Base-by-base conservation (phyloP, 2,329 filamentous ascomycete genomes). In the Cyphellophora europaea region DNA sequence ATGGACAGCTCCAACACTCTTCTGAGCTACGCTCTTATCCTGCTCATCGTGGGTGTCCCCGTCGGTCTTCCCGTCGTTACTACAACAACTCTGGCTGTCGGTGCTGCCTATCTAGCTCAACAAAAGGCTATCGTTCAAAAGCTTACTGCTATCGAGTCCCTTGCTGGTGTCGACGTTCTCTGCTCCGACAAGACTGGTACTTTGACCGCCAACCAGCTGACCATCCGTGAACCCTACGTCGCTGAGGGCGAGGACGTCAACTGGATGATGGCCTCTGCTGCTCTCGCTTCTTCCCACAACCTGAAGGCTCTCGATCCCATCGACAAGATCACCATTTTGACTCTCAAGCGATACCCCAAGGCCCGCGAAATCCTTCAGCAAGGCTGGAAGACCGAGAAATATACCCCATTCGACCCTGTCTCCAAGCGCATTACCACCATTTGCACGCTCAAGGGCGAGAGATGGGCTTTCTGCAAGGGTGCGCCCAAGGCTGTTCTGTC, bases 151-250 rank as follows among this genome's bases (percentile, higher is more conserved):
- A 85, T 85, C 46, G 80, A 85, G 62, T 85, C 80, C 33, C 69
- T 82, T 42, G 78, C 78, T 54, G 76, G 79, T 73, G 80, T 84
- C 45, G 79, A 85, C 53, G 76, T 85, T 51, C 76, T 85, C 47
- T 86, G 81, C 69, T 85, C 81, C 51, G 81, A 86, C 65, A 85
- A 86, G 73, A 85, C 81, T 30, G 81, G 81, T 67, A 86, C 81
- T 19, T 69, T 85, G 49, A 82, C 78, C 39, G 77, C 77, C 49
- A 82, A 82, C 60, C 79, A 85, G 66, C 71, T 85, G 35, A 79
- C 74, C 53, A 81, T 85, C 53, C 79, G 80, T 56, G 81, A 85
- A 55, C 81, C 81, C 13, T 85, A 79, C 61, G 79, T 84, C 40
- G 74, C 78, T 42, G 80, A 84, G 59, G 81, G 80, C 50, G 74